Base-by-base conservation (phyloP, 2,329 filamentous ascomycete genomes). In the Paraphaeosphaeria sporulosa region DNA sequence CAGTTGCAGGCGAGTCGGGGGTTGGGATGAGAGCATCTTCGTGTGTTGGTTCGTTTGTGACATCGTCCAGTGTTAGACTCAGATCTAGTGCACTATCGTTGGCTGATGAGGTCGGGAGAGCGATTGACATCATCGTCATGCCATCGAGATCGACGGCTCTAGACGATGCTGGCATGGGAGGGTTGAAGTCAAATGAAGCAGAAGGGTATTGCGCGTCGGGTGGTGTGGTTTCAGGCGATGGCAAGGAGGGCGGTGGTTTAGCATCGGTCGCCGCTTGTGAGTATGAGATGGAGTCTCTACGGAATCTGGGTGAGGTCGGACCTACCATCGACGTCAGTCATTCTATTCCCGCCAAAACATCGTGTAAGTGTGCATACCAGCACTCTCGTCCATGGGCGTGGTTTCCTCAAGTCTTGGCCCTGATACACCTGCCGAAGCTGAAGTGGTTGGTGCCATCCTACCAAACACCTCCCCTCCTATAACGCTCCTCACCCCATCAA, bases 401-500 rank as follows among this genome's bases (percentile, higher is more conserved):
- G 52, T 57, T 15, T 48, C 44, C 30, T 38, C 30, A 17, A 10
- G 17, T 36, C n/a, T 25, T 36, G 25, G 17, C 4, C 30, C 25
- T 7, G 15, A 19, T 13, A 15, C 36, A 25, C 30, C 47, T 38
- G 50, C 58, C 13, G 23, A 19, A 19, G 21, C 40, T 23, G 50
- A 23, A 44, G 42, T 23, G 17, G 55, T 25, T 6, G 60, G 32
- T 19, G 25, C 60, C 21, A 58, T 63, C 36, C 68, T 62, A 4
- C 68, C 58, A 42, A 68, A 60, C 1, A 69, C 38, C 10, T 72
- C 67, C 49, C 61, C 59, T 3, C 74, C 72, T 9, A 77, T 68
- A 3, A 75, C 63, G 53, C 63, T 72, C 56, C 70, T 76, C 32
- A 77, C 73, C 32, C 64, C 73, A 27, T 76, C 73, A n/a, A 76